phyloP scores from a whole-genome alignment of 768 basidiomycete genomes.

The Auricularia sp. region DNA sequence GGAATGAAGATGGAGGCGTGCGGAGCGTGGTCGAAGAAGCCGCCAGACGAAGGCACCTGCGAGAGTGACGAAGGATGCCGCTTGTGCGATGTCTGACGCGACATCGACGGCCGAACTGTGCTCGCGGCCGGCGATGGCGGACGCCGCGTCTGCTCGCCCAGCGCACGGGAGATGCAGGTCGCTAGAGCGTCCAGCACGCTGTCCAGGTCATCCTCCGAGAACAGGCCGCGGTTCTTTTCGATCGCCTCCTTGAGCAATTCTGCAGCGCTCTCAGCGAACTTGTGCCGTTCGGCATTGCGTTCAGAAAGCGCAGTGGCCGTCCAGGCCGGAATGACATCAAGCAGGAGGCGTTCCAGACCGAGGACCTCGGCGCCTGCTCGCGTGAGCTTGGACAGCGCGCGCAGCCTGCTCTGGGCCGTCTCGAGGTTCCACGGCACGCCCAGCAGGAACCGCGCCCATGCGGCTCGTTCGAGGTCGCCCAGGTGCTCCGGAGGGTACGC shows the following conservation, averaged over 20 bases:
- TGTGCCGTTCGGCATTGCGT: constrained; percentile 13
- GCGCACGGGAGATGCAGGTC: neutral
- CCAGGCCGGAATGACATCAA: constrained; percentile 53
- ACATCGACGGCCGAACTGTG: neutral
- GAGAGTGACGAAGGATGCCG: neutral
- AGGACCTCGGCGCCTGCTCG: constrained; percentile 48
- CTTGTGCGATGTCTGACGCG: neutral
- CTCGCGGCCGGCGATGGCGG: neutral
- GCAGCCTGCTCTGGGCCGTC: constrained; percentile 60
- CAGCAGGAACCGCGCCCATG: constrained; percentile 57
- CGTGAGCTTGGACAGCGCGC: constrained; percentile 57
- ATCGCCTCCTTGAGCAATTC: constrained; percentile 45
- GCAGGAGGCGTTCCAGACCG: constrained; percentile 52
- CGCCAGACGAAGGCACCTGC: neutral
- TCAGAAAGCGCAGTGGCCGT: constrained; percentile 51
- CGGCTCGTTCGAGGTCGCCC: constrained; percentile 36
- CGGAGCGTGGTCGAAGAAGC: neutral
- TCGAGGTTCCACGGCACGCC: constrained; percentile 48
- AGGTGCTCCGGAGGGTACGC: constrained; percentile 39
- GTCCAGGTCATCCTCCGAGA: constrained; percentile 48
- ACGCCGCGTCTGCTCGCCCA: neutral
- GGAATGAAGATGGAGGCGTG: neutral
- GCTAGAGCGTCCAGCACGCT: constrained; percentile 41
- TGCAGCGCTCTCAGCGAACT: constrained; percentile 25
- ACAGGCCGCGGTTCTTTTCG: constrained; percentile 41